Evolutionary conservation across 164 flowering plant species (phyloP), one percentile per base, ranked within the genome.

Genomic region (Malania oleifera): DNA sequence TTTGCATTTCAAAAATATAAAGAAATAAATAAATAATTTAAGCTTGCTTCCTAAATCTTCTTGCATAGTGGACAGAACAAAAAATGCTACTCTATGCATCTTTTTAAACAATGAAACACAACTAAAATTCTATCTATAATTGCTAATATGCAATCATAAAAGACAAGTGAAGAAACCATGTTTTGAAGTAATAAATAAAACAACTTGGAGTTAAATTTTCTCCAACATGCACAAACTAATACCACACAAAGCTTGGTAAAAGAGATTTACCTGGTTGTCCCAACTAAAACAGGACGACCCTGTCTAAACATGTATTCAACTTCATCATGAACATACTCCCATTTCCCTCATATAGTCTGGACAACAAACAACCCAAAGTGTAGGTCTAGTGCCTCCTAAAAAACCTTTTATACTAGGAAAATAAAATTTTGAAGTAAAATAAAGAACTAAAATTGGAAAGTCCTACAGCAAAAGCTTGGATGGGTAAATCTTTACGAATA

Each of bases 241-340:
- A 12, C 22, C 48, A 19, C 48, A 44, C 23, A 52, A 1, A 43
- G n/a, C 7, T 2, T 52, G 19, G 4, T 7, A 8, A 7, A n/a
- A 51, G 27, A 17, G 47, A 19, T 31, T 65, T 74, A 93, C 98
- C 98, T 90, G 10, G 99, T 91, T 50, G 96, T 86, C 45, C 97
- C 97, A 67, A 95, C 99, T 61, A 95, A 73, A 77, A 95, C 95
- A 63, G 99, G 99, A 47, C 95, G 91, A 25, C 99, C 99, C 52
- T 79, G 76, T 63, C 70, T 58, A 62, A 84, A 95, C 99, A 88
- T 93, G 69, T 67, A 67, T 67, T 82, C 88, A 67, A 93, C 87
- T 80, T 93, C 99, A 62, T 63, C 78, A 31, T 91, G 81, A 52
- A 71, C 96, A 75, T 82, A 53, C 56, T 78, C 80, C 96, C 95